Conservation (phyloP, 257 asterid species). For the Nicotiana paniculata region DNA sequence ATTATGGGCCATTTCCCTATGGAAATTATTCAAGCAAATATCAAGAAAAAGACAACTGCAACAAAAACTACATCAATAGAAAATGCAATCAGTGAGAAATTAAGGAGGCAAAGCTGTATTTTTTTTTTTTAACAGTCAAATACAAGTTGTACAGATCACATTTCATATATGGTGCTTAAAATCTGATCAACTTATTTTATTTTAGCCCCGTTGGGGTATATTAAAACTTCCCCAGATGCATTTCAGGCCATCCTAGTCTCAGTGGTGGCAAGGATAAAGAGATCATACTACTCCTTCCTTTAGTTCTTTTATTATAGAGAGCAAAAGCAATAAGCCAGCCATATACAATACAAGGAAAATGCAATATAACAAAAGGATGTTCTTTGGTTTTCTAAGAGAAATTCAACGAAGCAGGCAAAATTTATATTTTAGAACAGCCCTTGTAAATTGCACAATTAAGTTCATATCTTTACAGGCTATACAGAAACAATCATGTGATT, state of each 20-base stretch:
- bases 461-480: neutral
- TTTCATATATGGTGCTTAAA: neutral
- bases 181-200: neutral
- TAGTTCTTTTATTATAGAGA: neutral
- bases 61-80: neutral
- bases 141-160: neutral
- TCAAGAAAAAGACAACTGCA: neutral
- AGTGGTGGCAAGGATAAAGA: neutral
- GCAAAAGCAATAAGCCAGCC: neutral
- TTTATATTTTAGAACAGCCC: no score
- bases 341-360: neutral
- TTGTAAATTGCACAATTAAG: neutral
- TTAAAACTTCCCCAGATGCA: neutral
- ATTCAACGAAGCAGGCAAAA: neutral
- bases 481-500: neutral
- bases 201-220: neutral
- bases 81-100: neutral
- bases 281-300: neutral
- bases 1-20: neutral
- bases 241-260: neutral
- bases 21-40: neutral
- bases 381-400: neutral
- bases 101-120: neutral
- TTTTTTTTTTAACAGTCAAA: neutral
- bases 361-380: neutral